A percentile compares a stretch with the other conserved stretches of the same genome.
Evolutionary conservation across 257 asterid genomes (phyloP).

Genomic region (Solanum microdontum): DNA sequence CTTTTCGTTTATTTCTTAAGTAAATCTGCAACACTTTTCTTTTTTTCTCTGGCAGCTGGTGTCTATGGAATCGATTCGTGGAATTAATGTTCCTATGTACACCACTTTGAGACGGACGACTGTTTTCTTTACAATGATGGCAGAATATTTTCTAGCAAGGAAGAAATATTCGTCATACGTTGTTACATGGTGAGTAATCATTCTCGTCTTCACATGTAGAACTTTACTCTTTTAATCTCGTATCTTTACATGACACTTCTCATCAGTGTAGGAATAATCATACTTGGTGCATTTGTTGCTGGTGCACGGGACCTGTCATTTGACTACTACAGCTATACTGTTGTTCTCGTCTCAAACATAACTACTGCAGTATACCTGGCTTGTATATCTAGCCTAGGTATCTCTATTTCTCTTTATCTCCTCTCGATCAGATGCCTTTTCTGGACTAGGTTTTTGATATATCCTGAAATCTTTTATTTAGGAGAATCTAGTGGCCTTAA

Average conservation of each 20-base stretch:
- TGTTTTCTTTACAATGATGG: constrained; percentile 13
- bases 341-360: constrained; percentile 8
- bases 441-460: neutral
- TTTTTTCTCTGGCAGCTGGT: neutral
- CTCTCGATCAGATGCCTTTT: neutral
- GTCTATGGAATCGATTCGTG: constrained; percentile 18
- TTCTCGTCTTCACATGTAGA: neutral
- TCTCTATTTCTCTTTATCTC: neutral
- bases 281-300: constrained; percentile 13
- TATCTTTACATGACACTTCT: neutral
- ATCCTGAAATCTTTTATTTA: neutral
- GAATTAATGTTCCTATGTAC: constrained; percentile 14
- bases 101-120: constrained; percentile 13
- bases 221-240: neutral
- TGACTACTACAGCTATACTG: constrained; percentile 6
- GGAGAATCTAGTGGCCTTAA: constrained; percentile 7
- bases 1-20: neutral
- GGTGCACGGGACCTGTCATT: constrained; percentile 15
- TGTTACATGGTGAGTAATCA: constrained; percentile 4
- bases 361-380: constrained; percentile 15
- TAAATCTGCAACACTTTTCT: neutral
- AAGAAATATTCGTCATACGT: neutral
- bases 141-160: constrained; percentile 3
- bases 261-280: constrained; percentile 16
- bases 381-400: constrained; percentile 13